These are phyloP conservation scores for Porogramme epimiltina DNA, from an alignment of 1,284 basidiomycete genomes.

Conservation along the genomic window DNA sequence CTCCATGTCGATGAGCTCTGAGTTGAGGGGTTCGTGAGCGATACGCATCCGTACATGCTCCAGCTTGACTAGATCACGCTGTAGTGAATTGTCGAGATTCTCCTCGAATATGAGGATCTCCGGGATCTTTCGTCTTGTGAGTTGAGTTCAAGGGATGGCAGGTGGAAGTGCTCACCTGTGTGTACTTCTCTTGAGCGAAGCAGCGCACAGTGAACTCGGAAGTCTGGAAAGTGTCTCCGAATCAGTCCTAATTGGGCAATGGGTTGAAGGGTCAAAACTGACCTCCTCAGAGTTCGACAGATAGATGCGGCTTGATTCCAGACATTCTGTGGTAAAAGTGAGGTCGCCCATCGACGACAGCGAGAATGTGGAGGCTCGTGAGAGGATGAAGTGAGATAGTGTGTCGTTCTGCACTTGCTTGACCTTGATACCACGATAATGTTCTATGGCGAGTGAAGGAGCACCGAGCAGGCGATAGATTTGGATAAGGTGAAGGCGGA, in stretches of 20 bases:
- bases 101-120: slow-evolving; percentile 82
- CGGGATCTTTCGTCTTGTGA: slow-evolving; percentile 54
- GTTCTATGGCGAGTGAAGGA: slow-evolving; percentile 68
- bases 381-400: slow-evolving; percentile 77
- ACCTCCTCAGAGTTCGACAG: slow-evolving; percentile 77
- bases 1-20: slow-evolving; percentile 76
- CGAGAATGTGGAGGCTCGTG: slow-evolving; percentile 80
- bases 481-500: slow-evolving; percentile 73
- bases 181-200: slow-evolving; percentile 77
- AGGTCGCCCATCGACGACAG: slow-evolving; percentile 71
- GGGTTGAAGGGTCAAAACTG: neutral
- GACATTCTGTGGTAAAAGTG: slow-evolving; percentile 68
- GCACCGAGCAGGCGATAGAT: slow-evolving; percentile 83
- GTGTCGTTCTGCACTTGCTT: slow-evolving; percentile 88
- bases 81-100: slow-evolving; percentile 76
- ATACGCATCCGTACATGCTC: slow-evolving; percentile 83
- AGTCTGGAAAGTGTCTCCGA: slow-evolving; percentile 47
- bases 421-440: slow-evolving; percentile 73
- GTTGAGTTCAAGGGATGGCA: neutral
- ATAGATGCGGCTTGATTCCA: slow-evolving; percentile 80
- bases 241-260: neutral
- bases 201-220: slow-evolving; percentile 78
- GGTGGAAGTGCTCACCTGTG: slow-evolving; percentile 59
- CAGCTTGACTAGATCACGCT: slow-evolving; percentile 76
- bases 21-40: slow-evolving; percentile 67